Conservation (phyloP, 805 yeast species). For the Blastobotrys attinorum region DNA sequence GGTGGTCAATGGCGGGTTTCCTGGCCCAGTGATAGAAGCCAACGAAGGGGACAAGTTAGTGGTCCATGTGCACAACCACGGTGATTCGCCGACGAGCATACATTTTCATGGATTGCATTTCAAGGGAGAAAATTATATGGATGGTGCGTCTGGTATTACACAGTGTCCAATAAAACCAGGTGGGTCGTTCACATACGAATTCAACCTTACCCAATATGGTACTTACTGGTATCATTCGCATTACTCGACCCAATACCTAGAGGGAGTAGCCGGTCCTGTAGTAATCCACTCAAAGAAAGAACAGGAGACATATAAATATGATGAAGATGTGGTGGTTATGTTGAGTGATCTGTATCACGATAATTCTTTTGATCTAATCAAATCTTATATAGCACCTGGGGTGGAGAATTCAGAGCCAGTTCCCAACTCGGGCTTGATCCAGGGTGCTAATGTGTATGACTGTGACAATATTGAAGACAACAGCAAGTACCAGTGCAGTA, state of each 20-base stretch:
- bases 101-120: slow-evolving; percentile 50
- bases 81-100: slow-evolving; percentile 35
- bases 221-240: slow-evolving; percentile 54
- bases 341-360: slow-evolving; percentile 37
- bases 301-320: slow-evolving; percentile 24
- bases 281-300: slow-evolving; percentile 35
- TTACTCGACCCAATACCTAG: slow-evolving; percentile 37
- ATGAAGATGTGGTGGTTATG: slow-evolving; percentile 30
- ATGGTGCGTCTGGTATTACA: slow-evolving; percentile 44
- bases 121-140: slow-evolving; percentile 39
- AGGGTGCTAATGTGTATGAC: slow-evolving; percentile 31
- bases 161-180: slow-evolving; percentile 45
- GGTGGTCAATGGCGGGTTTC: slow-evolving; percentile 39
- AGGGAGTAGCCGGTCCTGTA: slow-evolving; percentile 43
- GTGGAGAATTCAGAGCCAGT: slow-evolving; percentile 34
- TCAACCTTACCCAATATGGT: slow-evolving; percentile 38
- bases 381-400: slow-evolving; percentile 33
- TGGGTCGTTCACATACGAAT: slow-evolving; percentile 34
- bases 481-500: slow-evolving; percentile 15
- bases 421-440: slow-evolving; percentile 37
- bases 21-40: slow-evolving; percentile 42
- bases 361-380: slow-evolving; percentile 29
- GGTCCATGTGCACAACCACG: slow-evolving; percentile 34
- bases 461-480: slow-evolving; percentile 15
- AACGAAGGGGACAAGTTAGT: slow-evolving; percentile 31